Conservation (phyloP, 2,329 filamentous ascomycete species). For the Alternaria brassicicola region DNA sequence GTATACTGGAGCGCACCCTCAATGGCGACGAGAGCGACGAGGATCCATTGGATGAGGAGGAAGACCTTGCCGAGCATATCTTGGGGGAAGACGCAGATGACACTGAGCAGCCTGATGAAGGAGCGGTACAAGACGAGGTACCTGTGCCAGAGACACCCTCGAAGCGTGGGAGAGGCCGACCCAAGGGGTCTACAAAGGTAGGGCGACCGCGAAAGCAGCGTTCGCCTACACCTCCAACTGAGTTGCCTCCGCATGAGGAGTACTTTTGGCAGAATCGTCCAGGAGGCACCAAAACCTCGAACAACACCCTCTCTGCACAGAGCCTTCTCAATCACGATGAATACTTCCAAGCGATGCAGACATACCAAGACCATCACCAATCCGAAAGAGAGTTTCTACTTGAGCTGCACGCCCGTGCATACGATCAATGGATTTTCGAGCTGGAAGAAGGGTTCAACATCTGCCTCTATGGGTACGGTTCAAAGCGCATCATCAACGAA, state of each 20-base stretch:
- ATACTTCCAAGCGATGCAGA: constrained; percentile 74
- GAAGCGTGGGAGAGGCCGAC: constrained; percentile 56
- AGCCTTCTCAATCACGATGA: constrained; percentile 87
- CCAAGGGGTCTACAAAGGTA: constrained; percentile 35
- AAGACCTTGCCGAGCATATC: constrained; percentile 72
- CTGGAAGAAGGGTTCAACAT: constrained; percentile 84
- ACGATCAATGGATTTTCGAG: constrained; percentile 93
- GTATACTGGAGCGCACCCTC: constrained; percentile 74
- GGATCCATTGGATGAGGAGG: constrained; percentile 68
- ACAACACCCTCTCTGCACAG: constrained; percentile 78
- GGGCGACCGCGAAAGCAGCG: constrained; percentile 66
- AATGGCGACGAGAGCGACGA: constrained; percentile 70
- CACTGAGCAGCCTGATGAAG: constrained; percentile 28
- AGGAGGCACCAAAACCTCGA: constrained; percentile 81
- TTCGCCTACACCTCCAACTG: constrained; percentile 78
- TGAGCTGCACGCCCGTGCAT: constrained; percentile 77
- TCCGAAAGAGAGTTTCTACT: constrained; percentile 74
- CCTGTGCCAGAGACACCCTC: constrained; percentile 61
- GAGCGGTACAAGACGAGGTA: constrained; percentile 29
- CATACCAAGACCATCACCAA: constrained; percentile 71
- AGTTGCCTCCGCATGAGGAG: constrained; percentile 85
- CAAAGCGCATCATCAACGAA: constrained; percentile 77
- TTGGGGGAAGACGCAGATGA: constrained; percentile 61
- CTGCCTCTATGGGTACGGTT: constrained; percentile 86
- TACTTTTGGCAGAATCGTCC: constrained; percentile 94